These are phyloP conservation scores for Alternaria novae-zelandiae DNA, from an alignment of 2,329 filamentous ascomycete genomes.

Conservation along the genomic window DNA sequence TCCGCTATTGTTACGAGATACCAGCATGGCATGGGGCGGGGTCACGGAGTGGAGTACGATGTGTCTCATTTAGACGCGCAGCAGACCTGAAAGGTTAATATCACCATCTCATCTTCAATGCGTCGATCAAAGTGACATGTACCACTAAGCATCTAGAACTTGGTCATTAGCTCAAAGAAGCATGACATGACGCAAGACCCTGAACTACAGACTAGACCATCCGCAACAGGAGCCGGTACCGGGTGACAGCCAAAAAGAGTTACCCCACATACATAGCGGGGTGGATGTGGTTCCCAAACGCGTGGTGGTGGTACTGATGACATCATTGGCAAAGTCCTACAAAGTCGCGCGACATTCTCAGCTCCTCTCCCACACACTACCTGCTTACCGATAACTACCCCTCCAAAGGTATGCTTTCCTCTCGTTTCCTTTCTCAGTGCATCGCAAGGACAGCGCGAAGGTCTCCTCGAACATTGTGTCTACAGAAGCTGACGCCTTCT, in stretches of 20 bases:
- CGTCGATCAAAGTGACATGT: neutral
- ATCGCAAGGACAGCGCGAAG: slow-evolving; percentile 9
- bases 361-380: slow-evolving; percentile 2
- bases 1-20: slow-evolving; percentile 23
- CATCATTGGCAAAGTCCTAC: slow-evolving; percentile 22
- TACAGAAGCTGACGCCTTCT: slow-evolving; percentile 27
- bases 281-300: slow-evolving; percentile 13
- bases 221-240: slow-evolving; percentile 5
- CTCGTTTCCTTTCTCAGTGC: slow-evolving; percentile 10
- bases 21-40: slow-evolving; percentile 27
- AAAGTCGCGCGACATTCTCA: slow-evolving; percentile 18
- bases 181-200: slow-evolving; percentile 16
- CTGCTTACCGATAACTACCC: slow-evolving; percentile 1
- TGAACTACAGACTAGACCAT: slow-evolving; percentile 7
- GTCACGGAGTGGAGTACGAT: slow-evolving; percentile 21
- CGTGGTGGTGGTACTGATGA: slow-evolving; percentile 11
- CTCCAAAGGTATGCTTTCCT: slow-evolving; percentile 19
- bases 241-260: neutral
- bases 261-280: slow-evolving; percentile 22
- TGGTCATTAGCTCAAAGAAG: neutral
- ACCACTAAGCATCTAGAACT: neutral
- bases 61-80: slow-evolving; percentile 24
- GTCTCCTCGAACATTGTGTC: slow-evolving; percentile 13
- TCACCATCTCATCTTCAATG: slow-evolving; percentile 16
- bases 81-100: slow-evolving; percentile 29